Base-by-base conservation (phyloP, 1,284 basidiomycete genomes). In the Puccinia horiana region DNA sequence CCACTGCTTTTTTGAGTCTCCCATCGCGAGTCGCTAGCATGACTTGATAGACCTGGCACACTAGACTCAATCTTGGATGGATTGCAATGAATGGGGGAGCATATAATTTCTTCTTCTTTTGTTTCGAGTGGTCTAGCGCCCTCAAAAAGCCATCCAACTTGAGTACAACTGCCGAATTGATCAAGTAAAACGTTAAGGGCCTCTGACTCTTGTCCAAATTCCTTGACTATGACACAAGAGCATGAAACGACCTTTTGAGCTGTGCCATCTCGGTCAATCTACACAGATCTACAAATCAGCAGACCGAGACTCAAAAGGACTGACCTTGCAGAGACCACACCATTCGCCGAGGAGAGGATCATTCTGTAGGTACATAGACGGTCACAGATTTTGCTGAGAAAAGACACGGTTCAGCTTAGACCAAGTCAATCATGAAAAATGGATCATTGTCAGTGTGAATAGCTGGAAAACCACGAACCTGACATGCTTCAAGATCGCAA, bases 181-280 rank as follows among this genome's bases (percentile, higher is more conserved):
- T 81, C 78, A 35, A 81, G 69, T 18, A 81, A 73, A 12, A 81
- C 78, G 63, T 81, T 81, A 20, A 81, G 56, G 18, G 78, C 78
- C 67, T 81, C 78, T 16, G 78, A 81, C 72, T 81, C 78, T 63
- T 81, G 78, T 47, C 78, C 78, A 56, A 81, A 81, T 32, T 81
- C 78, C 52, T 81, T 81, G 40, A 81, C 78, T 29, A 81, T 69
- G 42, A 81, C 78, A 63, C 67, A 72, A 40, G 78, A 81, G 78
- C 78, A 81, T 18, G 69, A 56, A 42, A 81, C 78, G 29, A 81
- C 78, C 32, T 81, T 81, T 32, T 69, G 78, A 47, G 78, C 78
- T 23, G 67, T 81, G 20, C 78, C 78, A 42, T 81, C 78, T 42
- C 78, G 78, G 56, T 81, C 78, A 47, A 81, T 81, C 78, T 81